A percentile compares a stretch with the other conserved stretches of the same genome.
These are phyloP conservation scores for Alternaria conjuncta DNA, from an alignment of 2,329 filamentous ascomycete species.

Conservation along the genomic window DNA sequence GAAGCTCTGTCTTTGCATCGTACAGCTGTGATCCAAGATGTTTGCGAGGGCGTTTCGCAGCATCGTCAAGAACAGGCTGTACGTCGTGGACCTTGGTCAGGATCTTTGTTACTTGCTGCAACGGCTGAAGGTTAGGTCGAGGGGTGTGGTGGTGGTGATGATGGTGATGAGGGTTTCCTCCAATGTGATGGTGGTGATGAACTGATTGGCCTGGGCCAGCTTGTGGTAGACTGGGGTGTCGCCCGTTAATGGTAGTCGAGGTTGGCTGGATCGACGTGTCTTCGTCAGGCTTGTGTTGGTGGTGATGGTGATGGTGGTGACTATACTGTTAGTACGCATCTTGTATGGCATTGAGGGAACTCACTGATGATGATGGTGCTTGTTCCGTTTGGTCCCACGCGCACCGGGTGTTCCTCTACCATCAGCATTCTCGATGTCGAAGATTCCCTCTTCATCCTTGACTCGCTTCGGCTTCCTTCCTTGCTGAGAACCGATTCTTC, in stretches of 20 bases:
- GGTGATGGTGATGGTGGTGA: conserved; percentile 64
- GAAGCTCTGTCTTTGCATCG: conserved; percentile 66
- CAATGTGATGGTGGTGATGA: conserved; percentile 50
- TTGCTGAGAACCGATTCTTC: conserved; percentile 47
- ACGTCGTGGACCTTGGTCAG: conserved; percentile 66
- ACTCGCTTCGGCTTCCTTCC: conserved; percentile 62
- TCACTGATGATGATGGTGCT: conserved; percentile 68
- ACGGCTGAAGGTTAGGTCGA: conserved; percentile 28
- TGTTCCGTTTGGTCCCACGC: conserved; percentile 71
- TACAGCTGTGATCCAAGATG: conserved; percentile 90
- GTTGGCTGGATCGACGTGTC: conserved; percentile 45
- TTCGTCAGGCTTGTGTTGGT: conserved; percentile 62
- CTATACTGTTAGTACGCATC: conserved; percentile 43
- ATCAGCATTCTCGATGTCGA: conserved; percentile 69
- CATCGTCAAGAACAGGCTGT: conserved; percentile 69
- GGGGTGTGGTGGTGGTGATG: conserved; percentile 42
- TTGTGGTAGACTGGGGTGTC: conserved; percentile 38
- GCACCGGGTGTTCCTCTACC: conserved; percentile 67
- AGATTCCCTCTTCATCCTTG: conserved; percentile 75
- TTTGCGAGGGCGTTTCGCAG: conserved; percentile 72
- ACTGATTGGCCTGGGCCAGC: conserved; percentile 35
- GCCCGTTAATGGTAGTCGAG: conserved; percentile 29
- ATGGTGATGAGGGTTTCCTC: conserved; percentile 45
- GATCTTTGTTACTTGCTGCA: conserved; percentile 58
- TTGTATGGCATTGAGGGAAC: conserved; percentile 27